A percentile compares a stretch with the other conserved stretches of the same genome.
These are phyloP conservation scores for Rhizopogon salebrosus DNA, from an alignment of 768 basidiomycete species.

Conservation along the genomic window DNA sequence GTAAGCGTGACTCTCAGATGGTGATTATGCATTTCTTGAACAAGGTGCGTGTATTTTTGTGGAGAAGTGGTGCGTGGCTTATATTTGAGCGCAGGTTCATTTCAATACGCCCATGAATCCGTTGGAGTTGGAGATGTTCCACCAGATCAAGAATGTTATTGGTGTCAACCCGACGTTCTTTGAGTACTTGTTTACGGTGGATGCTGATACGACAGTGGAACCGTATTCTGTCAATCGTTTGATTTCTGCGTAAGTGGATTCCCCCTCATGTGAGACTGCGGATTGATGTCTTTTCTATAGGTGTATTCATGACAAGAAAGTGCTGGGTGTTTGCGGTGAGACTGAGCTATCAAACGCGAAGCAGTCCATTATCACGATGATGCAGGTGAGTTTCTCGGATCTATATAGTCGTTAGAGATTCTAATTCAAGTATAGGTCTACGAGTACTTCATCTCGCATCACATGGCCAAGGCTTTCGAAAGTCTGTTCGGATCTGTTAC, in stretches of 20 bases:
- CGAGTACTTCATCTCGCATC: conserved; percentile 99
- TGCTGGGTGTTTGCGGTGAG: conserved; percentile 93
- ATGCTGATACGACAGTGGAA: conserved; percentile 93
- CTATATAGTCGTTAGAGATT: neutral
- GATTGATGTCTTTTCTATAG: conserved; percentile 34
- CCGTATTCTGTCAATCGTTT: conserved; percentile 84
- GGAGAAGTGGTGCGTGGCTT: neutral
- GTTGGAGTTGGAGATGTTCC: conserved; percentile 95
- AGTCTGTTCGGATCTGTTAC: conserved; percentile 95
- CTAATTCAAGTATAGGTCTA: conserved; percentile 59
- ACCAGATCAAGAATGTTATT: conserved; percentile 99
- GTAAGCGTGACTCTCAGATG: conserved; percentile 98
- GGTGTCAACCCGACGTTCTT: conserved; percentile 99
- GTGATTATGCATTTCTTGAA: conserved; percentile 96
- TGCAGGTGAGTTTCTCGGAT: conserved; percentile 56
- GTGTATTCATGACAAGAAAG: conserved; percentile 95
- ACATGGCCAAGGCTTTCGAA: conserved; percentile 98
- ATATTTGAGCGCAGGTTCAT: conserved; percentile 68
- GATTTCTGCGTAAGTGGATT: conserved; percentile 77
- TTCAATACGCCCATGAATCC: conserved; percentile 97
- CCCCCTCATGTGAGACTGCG: neutral
- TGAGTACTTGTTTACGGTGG: conserved; percentile 90
- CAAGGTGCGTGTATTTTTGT: conserved; percentile 47
- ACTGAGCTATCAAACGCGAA: conserved; percentile 90
- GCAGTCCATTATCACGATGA: conserved; percentile 94